Evolutionary conservation across 306 rosid species (phyloP).

Genomic region (Arachis stenosperma): DNA sequence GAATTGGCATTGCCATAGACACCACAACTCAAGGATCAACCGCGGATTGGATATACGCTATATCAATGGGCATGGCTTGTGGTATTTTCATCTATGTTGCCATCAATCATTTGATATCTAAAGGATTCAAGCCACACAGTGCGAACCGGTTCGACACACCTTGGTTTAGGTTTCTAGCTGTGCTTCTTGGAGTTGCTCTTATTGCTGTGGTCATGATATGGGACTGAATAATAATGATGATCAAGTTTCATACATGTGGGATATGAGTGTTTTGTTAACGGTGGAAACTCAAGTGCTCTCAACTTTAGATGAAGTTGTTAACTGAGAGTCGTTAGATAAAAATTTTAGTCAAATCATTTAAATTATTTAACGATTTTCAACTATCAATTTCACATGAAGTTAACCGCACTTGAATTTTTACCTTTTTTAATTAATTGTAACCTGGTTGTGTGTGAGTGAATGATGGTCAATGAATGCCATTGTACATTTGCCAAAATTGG

Average conservation of each 20-base stretch:
- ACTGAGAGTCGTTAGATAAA: no score
- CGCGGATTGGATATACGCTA: constrained; percentile 76
- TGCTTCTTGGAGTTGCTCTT: constrained; percentile 67
- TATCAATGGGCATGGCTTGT: constrained; percentile 80
- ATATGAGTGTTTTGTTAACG: no score
- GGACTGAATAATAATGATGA: constrained; percentile 42
- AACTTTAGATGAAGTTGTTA: no score
- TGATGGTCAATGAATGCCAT: background rate
- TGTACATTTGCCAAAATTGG: background rate
- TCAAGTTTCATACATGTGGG: background rate
- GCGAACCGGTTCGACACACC: constrained; percentile 51
- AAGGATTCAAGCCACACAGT: constrained; percentile 60
- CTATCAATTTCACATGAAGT: no score
- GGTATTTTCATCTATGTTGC: constrained; percentile 82
- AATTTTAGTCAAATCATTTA: no score
- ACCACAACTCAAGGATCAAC: constrained; percentile 67
- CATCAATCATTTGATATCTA: constrained; percentile 74
- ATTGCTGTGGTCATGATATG: constrained; percentile 79
- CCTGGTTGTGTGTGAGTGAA: background rate
- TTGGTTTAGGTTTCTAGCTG: constrained; percentile 67
- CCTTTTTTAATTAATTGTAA: background rate
- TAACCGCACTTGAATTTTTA: no score
- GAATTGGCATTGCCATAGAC: constrained; percentile 77
- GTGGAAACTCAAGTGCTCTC: no score
- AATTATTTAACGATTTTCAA: no score